These are phyloP conservation scores for Tolypocladium paradoxum DNA, from an alignment of 2,329 filamentous ascomycete species.

Conservation along the genomic window DNA sequence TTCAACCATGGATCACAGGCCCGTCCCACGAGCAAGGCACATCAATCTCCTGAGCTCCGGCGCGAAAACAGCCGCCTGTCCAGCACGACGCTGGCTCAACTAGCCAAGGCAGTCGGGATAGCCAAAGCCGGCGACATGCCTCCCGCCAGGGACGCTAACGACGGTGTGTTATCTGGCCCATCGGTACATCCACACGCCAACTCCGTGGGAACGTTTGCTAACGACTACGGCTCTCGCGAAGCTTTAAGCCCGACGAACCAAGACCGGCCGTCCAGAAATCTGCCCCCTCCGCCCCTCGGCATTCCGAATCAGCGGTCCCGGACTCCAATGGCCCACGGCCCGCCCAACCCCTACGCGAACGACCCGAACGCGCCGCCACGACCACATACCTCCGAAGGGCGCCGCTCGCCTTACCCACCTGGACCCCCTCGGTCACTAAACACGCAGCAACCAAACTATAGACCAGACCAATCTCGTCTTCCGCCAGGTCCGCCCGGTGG, in stretches of 20 bases:
- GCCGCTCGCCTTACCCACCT: constrained; percentile 17
- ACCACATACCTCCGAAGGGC: constrained; percentile 21
- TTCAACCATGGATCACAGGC: constrained; percentile 68
- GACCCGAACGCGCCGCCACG: constrained; percentile 17
- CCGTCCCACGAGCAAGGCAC: constrained; percentile 55
- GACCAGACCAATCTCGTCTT: constrained; percentile 11
- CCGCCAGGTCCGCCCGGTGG: constrained; percentile 6
- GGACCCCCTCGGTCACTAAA: constrained; percentile 17
- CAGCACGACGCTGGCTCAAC: constrained; percentile 65
- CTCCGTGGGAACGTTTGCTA: constrained; percentile 41
- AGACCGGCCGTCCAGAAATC: constrained; percentile 22
- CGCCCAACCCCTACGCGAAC: constrained; percentile 19
- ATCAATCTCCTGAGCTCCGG: constrained; percentile 66
- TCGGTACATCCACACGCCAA: constrained; percentile 41
- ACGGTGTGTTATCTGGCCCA: constrained; percentile 27
- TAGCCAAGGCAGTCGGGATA: constrained; percentile 58
- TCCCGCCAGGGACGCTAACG: constrained; percentile 20
- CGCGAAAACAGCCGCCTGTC: constrained; percentile 79
- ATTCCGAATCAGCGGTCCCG: constrained; percentile 30
- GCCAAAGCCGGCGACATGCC: constrained; percentile 25
- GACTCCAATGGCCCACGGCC: constrained; percentile 29
- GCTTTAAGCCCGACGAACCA: constrained; percentile 31
- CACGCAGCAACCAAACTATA: constrained; percentile 16
- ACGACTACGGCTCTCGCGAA: constrained; percentile 43
- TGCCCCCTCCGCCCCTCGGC: constrained; percentile 30